Evolutionary conservation across 2,329 filamentous ascomycete genomes (phyloP), one percentile per base, ranked within the genome.

Genomic region (Fonsecaea monophora): DNA sequence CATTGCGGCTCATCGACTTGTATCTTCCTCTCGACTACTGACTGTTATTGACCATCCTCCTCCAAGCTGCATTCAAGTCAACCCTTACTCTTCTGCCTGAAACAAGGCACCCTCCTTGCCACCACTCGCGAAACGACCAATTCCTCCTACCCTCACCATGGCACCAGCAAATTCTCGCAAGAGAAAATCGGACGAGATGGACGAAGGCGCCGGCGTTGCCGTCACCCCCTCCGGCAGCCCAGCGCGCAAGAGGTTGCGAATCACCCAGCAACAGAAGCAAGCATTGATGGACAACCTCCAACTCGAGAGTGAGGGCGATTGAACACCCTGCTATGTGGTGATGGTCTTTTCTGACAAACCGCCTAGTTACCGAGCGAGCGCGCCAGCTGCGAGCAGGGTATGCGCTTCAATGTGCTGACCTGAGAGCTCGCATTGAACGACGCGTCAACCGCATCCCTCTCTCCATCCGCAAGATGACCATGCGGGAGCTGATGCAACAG

Each of bases 381-480:
- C 88, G 94, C 73, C 93, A 94, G 78, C 84, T 98, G 68, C 88
- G 94, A 74, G 90, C 94, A 6, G 93, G 96, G 77, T 97, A 96
- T 81, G 90, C 90, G 66, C 85, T 96, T 9, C 94, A 97, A 78
- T 91, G 93, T 25, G 91, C 94, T 77, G 91, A 91, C 69, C 85
- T 98, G 45, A 87, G 91, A 68, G 89, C 92, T 67, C 90, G 94
- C 68, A 90, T 99, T 60, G 94, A 97, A 78, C 91, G 96, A 81
- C 91, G 95, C 79, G 86, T 98, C 77, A 97, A 97, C 77, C 89
- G 95, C 62, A 95, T 98, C 60, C 95, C 95, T 7, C 86, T 88
- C 73, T 85, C 89, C 15, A 81, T 97, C 70, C 89, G 94, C 67
- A 91, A 90, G 75, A 85, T 88, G 68, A 96, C 87, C 65, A 94